Evolutionary conservation across 164 flowering plant species (phyloP).

Genomic region (Vitis amurensis): DNA sequence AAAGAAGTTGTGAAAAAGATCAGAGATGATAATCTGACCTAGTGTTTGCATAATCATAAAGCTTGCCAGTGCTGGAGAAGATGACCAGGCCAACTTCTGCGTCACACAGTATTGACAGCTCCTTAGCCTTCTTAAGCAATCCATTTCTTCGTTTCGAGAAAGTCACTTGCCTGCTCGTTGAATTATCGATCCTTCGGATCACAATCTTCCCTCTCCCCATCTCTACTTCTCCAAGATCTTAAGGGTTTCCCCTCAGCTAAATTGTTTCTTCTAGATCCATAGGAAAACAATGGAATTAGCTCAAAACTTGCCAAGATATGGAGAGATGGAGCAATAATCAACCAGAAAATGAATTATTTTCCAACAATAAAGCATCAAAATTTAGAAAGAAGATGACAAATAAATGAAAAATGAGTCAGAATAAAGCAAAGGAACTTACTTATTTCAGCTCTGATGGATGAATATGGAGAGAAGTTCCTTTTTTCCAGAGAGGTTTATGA

Average conservation of each 20-base stretch:
- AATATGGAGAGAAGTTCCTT: no score
- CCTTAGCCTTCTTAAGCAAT: conserved; percentile 33
- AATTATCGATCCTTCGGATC: conserved; percentile 27
- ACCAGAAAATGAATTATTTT: not conserved
- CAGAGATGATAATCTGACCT: conserved; percentile 16
- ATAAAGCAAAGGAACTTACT: conserved; percentile 3
- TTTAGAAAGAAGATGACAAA: no score
- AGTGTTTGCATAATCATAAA: conserved; percentile 27
- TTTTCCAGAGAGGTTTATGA: no score
- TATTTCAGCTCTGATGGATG: conserved; percentile 1
- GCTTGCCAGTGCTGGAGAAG: conserved; percentile 34
- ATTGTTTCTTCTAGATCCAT: not conserved
- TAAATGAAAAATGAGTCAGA: no score
- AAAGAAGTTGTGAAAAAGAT: not conserved
- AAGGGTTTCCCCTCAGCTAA: not conserved
- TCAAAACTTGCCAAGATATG: no score
- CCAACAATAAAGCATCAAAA: no score
- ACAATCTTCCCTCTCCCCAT: conserved; percentile 36
- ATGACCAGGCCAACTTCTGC: conserved; percentile 31
- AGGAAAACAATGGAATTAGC: no score
- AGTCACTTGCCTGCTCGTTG: conserved; percentile 35
- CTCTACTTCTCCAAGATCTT: not conserved
- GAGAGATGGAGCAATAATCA: not conserved
- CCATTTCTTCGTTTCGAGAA: conserved; percentile 31
- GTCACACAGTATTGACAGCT: conserved; percentile 33